These are phyloP conservation scores for Eucalyptus viminalis DNA, from an alignment of 345 rosid species.

Conservation along the genomic window DNA sequence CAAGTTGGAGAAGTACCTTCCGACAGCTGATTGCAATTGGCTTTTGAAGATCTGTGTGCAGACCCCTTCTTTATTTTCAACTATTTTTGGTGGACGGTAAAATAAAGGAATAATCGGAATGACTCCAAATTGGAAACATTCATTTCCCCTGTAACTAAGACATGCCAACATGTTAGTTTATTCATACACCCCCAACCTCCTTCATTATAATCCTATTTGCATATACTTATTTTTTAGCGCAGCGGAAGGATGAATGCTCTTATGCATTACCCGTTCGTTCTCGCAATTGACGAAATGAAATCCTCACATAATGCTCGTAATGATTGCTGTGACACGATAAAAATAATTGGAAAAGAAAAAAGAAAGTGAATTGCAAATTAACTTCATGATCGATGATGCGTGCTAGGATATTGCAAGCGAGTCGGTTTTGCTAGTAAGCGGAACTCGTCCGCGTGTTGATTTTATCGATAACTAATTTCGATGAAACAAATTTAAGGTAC, in stretches of 20 bases:
- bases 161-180: neutral
- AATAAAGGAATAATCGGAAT: neutral
- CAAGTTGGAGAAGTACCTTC: neutral
- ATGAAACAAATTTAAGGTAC: neutral
- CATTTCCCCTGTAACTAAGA: neutral
- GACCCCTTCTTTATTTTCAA: neutral
- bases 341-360: neutral
- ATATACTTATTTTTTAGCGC: neutral
- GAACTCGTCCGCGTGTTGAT: neutral
- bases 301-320: neutral
- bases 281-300: neutral
- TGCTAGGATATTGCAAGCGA: neutral
- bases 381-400: neutral
- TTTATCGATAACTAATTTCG: neutral
- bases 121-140: neutral
- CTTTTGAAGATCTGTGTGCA: neutral
- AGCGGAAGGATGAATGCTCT: neutral
- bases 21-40: neutral
- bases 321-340: neutral
- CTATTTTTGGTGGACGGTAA: neutral
- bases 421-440: neutral
- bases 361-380: neutral
- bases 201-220: neutral
- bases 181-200: neutral
- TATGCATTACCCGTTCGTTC: neutral